Conservation (phyloP, 768 basidiomycete species). For the Gloeopeniophorella convolvens region DNA sequence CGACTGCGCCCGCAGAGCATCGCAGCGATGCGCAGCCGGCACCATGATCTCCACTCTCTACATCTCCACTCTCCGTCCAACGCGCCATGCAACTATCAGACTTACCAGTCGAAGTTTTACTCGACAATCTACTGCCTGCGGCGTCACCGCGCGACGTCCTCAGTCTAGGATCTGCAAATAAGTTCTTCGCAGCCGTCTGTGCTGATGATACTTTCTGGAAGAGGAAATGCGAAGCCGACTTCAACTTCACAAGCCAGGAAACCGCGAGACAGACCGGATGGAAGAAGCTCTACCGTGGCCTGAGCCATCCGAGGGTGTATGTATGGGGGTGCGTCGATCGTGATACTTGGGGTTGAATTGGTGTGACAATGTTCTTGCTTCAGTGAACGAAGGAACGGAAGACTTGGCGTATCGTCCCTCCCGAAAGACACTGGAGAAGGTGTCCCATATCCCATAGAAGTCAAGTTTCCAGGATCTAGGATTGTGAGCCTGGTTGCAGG, state of each 20-base stretch:
- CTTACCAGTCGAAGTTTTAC: constrained; percentile 69
- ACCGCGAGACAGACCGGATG: constrained; percentile 75
- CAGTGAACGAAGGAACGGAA: constrained; percentile 56
- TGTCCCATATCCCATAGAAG: constrained; percentile 59
- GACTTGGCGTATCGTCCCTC: constrained; percentile 51
- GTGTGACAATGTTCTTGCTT: no score
- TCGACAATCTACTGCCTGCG: constrained; percentile 63
- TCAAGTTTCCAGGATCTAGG: constrained; percentile 52
- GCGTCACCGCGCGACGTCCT: constrained; percentile 52
- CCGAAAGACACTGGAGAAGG: constrained; percentile 30
- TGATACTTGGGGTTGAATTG: no score
- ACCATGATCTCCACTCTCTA: no score
- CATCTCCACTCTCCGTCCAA: no score
- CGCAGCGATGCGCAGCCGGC: no score
- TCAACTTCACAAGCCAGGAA: constrained; percentile 65
- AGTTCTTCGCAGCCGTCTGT: constrained; percentile 52
- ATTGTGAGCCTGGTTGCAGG: constrained; percentile 73
- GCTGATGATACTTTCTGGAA: constrained; percentile 80
- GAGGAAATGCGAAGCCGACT: constrained; percentile 58
- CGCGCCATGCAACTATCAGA: constrained; percentile 45
- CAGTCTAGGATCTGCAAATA: constrained; percentile 54
- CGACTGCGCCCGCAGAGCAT: no score
- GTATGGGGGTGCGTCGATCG: constrained; percentile 52
- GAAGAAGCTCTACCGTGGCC: constrained; percentile 70
- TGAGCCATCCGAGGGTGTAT: constrained; percentile 46